phyloP scores from a whole-genome alignment of 1,139 yeast species.

The Diutina scorzettiae region DNA sequence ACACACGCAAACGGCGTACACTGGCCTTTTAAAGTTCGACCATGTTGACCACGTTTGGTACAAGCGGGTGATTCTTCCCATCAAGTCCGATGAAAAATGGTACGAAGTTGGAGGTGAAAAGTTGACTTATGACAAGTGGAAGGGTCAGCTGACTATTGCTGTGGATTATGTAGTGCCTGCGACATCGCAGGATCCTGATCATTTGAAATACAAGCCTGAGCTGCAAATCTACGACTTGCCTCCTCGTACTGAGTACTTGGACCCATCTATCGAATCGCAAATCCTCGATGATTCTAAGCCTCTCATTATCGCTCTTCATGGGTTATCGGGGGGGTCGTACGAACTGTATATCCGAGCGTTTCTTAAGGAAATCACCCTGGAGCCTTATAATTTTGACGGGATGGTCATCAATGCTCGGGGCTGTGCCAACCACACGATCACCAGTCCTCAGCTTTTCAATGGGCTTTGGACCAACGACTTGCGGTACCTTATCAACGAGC shows the following conservation, averaged over 20 bases:
- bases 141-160: conserved; percentile 25
- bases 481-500: conserved; percentile 38
- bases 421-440: conserved; percentile 45
- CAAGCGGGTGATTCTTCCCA: conserved; percentile 23
- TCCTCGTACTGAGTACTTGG: conserved; percentile 30
- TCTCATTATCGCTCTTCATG: conserved; percentile 42
- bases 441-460: conserved; percentile 47
- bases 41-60: conserved; percentile 24
- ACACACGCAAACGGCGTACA: conserved; percentile 35
- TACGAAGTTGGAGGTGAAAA: conserved; percentile 20
- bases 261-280: conserved; percentile 22
- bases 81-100: conserved; percentile 17
- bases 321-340: conserved; percentile 52
- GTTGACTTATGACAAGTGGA: conserved; percentile 29
- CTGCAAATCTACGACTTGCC: conserved; percentile 28
- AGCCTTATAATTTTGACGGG: conserved; percentile 34
- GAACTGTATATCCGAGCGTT: conserved; percentile 44
- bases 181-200: not conserved
- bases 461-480: conserved; percentile 56
- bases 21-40: conserved; percentile 29
- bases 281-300: conserved; percentile 30
- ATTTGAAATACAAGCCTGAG: conserved; percentile 16
- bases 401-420: conserved; percentile 49
- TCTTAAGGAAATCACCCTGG: conserved; percentile 18
- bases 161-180: conserved; percentile 8